A percentile compares a stretch with the other conserved stretches of the same genome.
Conservation (phyloP, 2,329 filamentous ascomycete genomes). For the Penicillium palitans region DNA sequence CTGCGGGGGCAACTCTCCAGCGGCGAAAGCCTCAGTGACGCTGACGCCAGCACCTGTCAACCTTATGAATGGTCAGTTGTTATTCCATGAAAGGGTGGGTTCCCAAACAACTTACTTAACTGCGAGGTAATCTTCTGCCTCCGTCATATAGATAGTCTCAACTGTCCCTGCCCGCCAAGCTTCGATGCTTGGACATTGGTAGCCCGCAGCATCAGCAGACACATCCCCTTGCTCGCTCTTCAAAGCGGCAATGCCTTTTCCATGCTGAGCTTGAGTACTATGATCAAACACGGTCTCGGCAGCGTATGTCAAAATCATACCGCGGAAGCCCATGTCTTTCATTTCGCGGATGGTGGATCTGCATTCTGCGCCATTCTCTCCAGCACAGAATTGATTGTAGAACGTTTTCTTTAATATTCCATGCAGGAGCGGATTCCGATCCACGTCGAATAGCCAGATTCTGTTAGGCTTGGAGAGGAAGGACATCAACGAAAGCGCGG, state of each 20-base stretch:
- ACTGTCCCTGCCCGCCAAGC: constrained; percentile 74
- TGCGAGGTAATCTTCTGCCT: constrained; percentile 62
- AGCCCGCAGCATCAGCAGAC: not conserved
- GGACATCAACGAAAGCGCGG: constrained; percentile 68
- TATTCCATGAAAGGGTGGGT: not conserved
- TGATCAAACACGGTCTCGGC: constrained; percentile 69
- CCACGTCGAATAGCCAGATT: constrained; percentile 62
- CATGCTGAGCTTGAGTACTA: constrained; percentile 26
- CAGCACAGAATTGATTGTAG: constrained; percentile 88
- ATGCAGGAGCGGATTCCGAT: constrained; percentile 71
- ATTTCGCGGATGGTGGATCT: constrained; percentile 62
- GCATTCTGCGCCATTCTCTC: constrained; percentile 70
- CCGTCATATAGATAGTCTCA: constrained; percentile 60
- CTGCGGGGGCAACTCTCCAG: constrained; percentile 62
- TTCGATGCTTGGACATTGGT: constrained; percentile 36
- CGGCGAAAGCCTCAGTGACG: constrained; percentile 66
- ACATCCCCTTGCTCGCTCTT: constrained; percentile 15
- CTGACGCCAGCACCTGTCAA: constrained; percentile 77
- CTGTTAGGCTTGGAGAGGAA: constrained; percentile 61
- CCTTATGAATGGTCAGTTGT: constrained; percentile 15
- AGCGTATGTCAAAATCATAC: constrained; percentile 82
- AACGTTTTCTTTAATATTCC: constrained; percentile 64
- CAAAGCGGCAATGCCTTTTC: constrained; percentile 20
- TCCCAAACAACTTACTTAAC: constrained; percentile 50
- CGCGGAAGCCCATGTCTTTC: constrained; percentile 74